A percentile compares a stretch with the other conserved stretches of the same genome.
Evolutionary conservation across 2,329 filamentous ascomycete species (phyloP).

Genomic region (Diplodia seriata): DNA sequence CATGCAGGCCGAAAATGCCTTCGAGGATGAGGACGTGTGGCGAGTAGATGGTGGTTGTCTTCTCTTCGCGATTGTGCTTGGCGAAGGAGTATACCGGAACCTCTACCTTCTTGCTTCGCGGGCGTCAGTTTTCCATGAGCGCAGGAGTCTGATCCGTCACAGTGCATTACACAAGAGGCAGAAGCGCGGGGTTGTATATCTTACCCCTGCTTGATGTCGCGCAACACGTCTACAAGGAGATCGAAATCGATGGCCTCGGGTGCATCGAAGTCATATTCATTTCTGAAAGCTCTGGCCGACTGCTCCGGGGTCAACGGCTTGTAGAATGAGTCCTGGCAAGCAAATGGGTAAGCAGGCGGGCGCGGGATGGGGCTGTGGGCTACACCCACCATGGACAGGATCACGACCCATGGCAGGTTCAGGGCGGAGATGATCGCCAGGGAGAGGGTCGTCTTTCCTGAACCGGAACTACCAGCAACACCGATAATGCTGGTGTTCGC

Average conservation of each 20-base stretch:
- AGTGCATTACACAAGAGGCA: not conserved
- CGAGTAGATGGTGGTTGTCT: conserved; percentile 91
- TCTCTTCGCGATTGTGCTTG: conserved; percentile 79
- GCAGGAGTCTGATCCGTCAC: not conserved
- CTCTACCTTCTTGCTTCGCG: conserved; percentile 77
- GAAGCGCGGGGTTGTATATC: conserved; percentile 37
- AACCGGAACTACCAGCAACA: conserved; percentile 93
- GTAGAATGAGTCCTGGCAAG: conserved; percentile 90
- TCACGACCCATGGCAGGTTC: conserved; percentile 96
- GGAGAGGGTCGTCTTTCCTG: conserved; percentile 92
- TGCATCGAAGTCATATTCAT: conserved; percentile 96
- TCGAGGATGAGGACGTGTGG: conserved; percentile 95
- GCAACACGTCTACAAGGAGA: conserved; percentile 76
- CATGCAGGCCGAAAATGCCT: conserved; percentile 94
- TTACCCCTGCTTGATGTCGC: conserved; percentile 91
- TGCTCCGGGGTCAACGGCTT: conserved; percentile 83
- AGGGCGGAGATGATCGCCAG: conserved; percentile 88
- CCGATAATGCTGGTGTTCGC: conserved; percentile 95
- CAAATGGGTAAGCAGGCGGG: conserved; percentile 31
- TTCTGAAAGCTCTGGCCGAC: conserved; percentile 80
- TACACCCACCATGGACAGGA: conserved; percentile 82
- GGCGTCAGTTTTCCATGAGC: conserved; percentile 34
- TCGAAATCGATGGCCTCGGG: conserved; percentile 97
- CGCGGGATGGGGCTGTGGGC: conserved; percentile 31
- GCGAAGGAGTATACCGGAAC: conserved; percentile 96